A percentile compares a stretch with the other conserved stretches of the same genome.
phyloP scores from a whole-genome alignment of 352 stramenopile species.

The Pythium coloratum region DNA sequence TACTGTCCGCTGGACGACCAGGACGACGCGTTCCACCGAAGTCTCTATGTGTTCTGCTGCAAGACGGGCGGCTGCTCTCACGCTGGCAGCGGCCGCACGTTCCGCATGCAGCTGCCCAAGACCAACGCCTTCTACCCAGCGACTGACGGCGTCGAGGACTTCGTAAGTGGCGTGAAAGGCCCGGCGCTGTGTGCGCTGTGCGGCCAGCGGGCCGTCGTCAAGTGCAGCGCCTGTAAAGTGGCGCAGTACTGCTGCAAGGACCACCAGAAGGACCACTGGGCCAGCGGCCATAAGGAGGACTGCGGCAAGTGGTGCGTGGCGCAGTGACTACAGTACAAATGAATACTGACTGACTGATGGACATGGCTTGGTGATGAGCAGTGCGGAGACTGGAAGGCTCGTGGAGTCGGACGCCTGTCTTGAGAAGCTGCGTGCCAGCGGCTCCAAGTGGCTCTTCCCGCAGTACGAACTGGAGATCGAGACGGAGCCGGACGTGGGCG shows the following conservation, averaged over 20 bases:
- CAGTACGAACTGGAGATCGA: constrained; percentile 80
- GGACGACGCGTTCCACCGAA: constrained; percentile 91
- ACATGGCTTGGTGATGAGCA: constrained; percentile 18
- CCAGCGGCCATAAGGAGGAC: constrained; percentile 62
- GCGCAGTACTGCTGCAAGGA: constrained; percentile 77
- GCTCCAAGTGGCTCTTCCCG: constrained; percentile 77
- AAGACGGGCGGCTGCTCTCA: constrained; percentile 55
- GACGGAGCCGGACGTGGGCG: constrained; percentile 58
- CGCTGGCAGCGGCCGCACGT: constrained; percentile 63
- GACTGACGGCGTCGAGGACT: constrained; percentile 40
- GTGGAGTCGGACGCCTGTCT: constrained; percentile 39
- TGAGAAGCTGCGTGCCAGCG: constrained; percentile 40
- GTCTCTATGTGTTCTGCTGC: constrained; percentile 93
- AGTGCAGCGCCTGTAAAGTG: constrained; percentile 70
- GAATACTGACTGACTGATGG: neutral
- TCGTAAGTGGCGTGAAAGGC: constrained; percentile 10
- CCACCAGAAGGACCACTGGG: constrained; percentile 84
- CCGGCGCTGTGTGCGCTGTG: constrained; percentile 56
- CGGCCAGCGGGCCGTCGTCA: constrained; percentile 61
- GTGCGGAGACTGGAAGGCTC: constrained; percentile 37
- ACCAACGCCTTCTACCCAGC: constrained; percentile 90
- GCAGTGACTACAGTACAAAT: neutral
- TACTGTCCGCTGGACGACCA: constrained; percentile 92
- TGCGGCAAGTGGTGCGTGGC: constrained; percentile 51
- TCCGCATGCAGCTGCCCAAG: constrained; percentile 87